Conservation (phyloP, 208 protist genomes). For the Sergeia podlipaevii region DNA sequence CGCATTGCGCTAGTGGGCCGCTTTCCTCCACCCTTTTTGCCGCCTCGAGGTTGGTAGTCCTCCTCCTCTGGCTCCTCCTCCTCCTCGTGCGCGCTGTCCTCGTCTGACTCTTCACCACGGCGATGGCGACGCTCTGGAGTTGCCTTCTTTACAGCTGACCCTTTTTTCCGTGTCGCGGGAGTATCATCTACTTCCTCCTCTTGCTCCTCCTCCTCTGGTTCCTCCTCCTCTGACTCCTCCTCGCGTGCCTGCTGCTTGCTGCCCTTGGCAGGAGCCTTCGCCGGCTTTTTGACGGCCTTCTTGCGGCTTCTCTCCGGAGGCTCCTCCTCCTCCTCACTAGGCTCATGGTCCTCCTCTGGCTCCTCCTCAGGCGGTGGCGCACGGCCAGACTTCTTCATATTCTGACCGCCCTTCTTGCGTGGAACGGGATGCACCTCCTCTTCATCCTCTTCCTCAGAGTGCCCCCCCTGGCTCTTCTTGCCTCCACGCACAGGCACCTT, state of each 20-base stretch:
- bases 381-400: conserved; percentile 1
- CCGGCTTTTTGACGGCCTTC: neutral
- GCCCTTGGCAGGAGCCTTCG: too few species aligned
- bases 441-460: conserved; percentile 20
- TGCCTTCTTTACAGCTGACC: neutral
- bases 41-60: too few species aligned
- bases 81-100: neutral
- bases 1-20: too few species aligned
- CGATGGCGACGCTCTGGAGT: neutral
- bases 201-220: conserved; percentile 11
- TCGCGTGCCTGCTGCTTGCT: neutral
- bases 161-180: conserved; percentile 7
- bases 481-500: neutral
- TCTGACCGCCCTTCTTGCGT: neutral
- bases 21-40: neutral
- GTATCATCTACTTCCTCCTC: conserved; percentile 10
- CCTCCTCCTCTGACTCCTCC: conserved; percentile 9
- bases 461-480: conserved; percentile 1
- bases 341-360: neutral
- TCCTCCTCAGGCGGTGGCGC: conserved; percentile 4
- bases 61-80: conserved; percentile 5
- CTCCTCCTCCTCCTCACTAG: neutral
- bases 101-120: conserved; percentile 1
- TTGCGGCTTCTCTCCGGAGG: neutral
- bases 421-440: neutral